A percentile compares a stretch with the other conserved stretches of the same genome.
Evolutionary conservation across 495 filamentous ascomycete genomes (phyloP).

Genomic region (Talaromyces nanjingensis): DNA sequence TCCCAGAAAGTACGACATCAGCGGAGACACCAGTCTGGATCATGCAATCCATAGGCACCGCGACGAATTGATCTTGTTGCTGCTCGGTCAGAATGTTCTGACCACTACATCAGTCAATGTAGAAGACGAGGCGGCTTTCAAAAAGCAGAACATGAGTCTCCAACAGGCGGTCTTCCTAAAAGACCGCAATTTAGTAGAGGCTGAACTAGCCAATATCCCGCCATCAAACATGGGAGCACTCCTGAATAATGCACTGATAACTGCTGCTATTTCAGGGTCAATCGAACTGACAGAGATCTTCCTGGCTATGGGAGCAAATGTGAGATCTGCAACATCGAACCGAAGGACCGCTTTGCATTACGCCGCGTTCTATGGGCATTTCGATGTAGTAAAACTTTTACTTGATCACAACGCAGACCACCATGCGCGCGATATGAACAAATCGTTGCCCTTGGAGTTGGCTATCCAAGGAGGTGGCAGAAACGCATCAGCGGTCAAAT

Average conservation of each 20-base stretch:
- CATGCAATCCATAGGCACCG: neutral
- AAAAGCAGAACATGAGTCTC: neutral
- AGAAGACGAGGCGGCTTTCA: neutral
- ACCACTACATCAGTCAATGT: neutral
- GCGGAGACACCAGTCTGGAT: neutral
- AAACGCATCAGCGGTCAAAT: neutral
- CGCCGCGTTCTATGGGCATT: constrained; percentile 2
- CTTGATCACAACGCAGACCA: neutral
- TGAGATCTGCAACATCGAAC: constrained; percentile 1
- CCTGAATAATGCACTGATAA: neutral
- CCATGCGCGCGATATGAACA: neutral
- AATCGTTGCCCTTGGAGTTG: constrained; percentile 3
- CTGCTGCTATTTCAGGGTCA: neutral
- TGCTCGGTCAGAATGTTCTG: constrained; percentile 1
- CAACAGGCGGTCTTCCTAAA: neutral
- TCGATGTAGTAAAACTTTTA: neutral
- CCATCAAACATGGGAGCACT: neutral
- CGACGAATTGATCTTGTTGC: neutral
- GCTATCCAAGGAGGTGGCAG: constrained; percentile 1
- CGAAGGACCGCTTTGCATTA: constrained; percentile 4
- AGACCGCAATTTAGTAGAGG: neutral
- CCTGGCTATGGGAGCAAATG: neutral
- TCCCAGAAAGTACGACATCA: neutral
- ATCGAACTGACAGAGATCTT: neutral
- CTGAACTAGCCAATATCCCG: neutral